Percentiles rank a stretch among this genome's conserved stretches.
These are phyloP conservation scores for Suillus clintonianus DNA, from an alignment of 768 basidiomycete species.

Conservation along the genomic window DNA sequence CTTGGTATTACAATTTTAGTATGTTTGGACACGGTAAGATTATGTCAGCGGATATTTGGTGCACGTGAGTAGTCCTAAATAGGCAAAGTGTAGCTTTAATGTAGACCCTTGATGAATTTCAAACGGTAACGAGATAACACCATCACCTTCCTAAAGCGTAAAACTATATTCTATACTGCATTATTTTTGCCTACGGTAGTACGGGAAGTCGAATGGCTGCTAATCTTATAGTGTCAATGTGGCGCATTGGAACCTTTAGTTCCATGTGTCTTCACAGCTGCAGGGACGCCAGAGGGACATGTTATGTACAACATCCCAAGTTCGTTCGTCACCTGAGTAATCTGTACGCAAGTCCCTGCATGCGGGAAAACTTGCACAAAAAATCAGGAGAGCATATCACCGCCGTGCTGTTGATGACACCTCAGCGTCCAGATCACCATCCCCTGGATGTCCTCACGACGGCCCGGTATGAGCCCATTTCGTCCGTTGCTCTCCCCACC, in stretches of 20 bases:
- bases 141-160: too few relatives aligned
- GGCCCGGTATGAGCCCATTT: conserved; percentile 21
- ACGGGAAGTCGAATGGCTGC: too few relatives aligned
- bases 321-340: background rate
- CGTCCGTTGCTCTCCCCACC: conserved; percentile 63
- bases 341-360: background rate
- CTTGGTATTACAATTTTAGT: too few relatives aligned
- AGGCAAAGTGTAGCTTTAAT: too few relatives aligned
- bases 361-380: background rate
- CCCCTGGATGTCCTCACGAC: background rate
- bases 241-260: background rate
- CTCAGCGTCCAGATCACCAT: background rate
- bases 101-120: too few relatives aligned
- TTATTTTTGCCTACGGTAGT: too few relatives aligned
- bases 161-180: too few relatives aligned
- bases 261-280: too few relatives aligned
- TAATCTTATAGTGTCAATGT: background rate
- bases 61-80: too few relatives aligned
- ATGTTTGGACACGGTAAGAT: too few relatives aligned
- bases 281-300: background rate
- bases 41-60: too few relatives aligned
- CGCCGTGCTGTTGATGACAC: background rate
- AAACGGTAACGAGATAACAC: too few relatives aligned
- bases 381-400: background rate
- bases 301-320: background rate